Evolutionary conservation across 2,329 filamentous ascomycete species (phyloP).

Genomic region (Xylaria hypoxylon): DNA sequence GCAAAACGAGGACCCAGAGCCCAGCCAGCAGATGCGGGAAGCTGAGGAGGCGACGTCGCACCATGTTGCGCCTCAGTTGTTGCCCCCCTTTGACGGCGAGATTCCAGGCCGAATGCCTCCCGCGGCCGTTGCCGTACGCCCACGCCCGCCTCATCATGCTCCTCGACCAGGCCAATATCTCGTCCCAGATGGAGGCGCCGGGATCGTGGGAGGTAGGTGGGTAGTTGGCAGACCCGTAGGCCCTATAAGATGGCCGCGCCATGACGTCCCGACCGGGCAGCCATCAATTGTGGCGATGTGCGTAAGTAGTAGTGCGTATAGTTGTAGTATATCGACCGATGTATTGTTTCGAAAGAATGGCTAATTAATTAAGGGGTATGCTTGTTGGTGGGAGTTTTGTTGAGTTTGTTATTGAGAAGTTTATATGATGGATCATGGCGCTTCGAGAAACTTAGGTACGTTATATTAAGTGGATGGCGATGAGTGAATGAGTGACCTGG

Average conservation of each 20-base stretch:
- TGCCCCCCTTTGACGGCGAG: constrained; percentile 48
- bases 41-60: constrained; percentile 65
- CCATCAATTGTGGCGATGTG: constrained; percentile 42
- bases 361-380: neutral
- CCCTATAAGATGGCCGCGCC: constrained; percentile 56
- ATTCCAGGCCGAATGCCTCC: constrained; percentile 52
- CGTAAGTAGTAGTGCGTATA: constrained; percentile 1
- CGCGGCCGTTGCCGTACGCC: constrained; percentile 58
- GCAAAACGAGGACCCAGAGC: constrained; percentile 80
- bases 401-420: constrained; percentile 2
- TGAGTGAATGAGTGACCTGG: constrained; percentile 3
- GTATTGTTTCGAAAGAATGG: neutral
- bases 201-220: constrained; percentile 42
- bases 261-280: constrained; percentile 48
- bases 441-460: neutral
- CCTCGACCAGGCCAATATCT: constrained; percentile 50
- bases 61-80: constrained; percentile 60
- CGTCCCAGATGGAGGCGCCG: constrained; percentile 54
- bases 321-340: neutral
- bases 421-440: constrained; percentile 2
- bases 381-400: neutral
- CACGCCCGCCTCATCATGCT: constrained; percentile 51
- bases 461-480: neutral
- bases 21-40: constrained; percentile 75
- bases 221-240: constrained; percentile 41